Evolutionary conservation across 2,329 filamentous ascomycete genomes (phyloP), one percentile per base, ranked within the genome.

Genomic region (Phaeosphaeria sp.): DNA sequence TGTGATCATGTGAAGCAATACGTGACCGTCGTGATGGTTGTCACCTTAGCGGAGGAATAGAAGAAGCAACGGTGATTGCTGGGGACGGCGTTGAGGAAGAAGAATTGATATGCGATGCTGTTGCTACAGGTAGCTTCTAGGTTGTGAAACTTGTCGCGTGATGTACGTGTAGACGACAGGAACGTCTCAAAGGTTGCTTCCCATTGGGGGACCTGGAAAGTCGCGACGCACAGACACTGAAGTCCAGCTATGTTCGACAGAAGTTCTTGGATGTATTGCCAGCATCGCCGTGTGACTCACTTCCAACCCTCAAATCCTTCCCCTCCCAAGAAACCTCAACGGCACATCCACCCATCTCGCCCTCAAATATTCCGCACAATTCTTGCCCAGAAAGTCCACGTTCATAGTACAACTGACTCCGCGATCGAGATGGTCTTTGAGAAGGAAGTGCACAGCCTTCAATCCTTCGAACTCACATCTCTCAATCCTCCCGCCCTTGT

Each of bases 371-470:
- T 71, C 68, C 0, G 69, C 69, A 39, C 65, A 71, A 46, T 71
- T 71, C 58, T 73, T 73, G 7, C 67, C 68, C 48, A 71, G 24
- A 21, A 73, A 69, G 24, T 71, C 69, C 17, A 70, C 61, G 49
- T 60, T 70, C 9, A 53, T 65, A 1, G 66, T 71, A 36, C 65
- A 67, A 43, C 65, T 69, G 17, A 71, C 69, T 1, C 67, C 69
- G 7, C 69, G 48, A 43, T 71, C 69, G 9, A 72, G 45, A 55
- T 70, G 68, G 47, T 71, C 61, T 36, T 69, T 67, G 4, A 73
- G 47, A 15, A 71, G 22, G 18, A 70, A 73, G 42, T 71, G 68
- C 13, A 73, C 66, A 6, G 68, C 67, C 45, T 52, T 66, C 6
- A 72, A 44, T 4, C 66, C 64, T 3, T 53, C 53, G 36, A 71